These are phyloP conservation scores for Trichosporon faecale DNA, from an alignment of 1,284 basidiomycete genomes.

Conservation along the genomic window DNA sequence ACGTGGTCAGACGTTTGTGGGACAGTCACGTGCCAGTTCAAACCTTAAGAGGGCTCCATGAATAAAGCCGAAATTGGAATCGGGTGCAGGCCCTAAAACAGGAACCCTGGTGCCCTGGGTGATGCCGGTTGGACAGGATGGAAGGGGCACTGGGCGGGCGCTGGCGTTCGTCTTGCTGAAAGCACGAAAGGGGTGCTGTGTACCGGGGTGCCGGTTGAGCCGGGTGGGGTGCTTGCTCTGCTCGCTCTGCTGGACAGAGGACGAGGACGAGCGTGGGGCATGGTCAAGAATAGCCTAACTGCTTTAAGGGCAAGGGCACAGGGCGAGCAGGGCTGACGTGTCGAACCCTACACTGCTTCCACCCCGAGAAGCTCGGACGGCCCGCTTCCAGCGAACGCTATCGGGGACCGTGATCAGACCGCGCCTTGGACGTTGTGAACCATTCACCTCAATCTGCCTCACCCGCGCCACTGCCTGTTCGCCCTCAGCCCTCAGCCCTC, in stretches of 20 bases:
- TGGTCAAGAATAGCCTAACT: slow-evolving; percentile 1
- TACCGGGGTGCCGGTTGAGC: no score
- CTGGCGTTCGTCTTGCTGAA: not conserved
- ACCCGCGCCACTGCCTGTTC: no score
- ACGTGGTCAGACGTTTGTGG: not conserved
- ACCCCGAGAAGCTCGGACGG: not conserved
- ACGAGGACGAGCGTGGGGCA: not conserved
- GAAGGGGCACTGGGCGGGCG: not conserved
- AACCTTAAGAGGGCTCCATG: not conserved
- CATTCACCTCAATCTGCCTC: no score
- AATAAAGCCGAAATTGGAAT: not conserved
- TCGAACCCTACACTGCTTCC: not conserved
- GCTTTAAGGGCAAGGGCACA: not conserved
- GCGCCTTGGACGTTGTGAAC: no score
- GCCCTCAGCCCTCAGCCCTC: no score
- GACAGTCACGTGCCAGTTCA: not conserved
- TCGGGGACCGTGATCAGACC: not conserved
- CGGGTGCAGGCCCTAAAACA: not conserved
- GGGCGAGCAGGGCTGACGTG: not conserved
- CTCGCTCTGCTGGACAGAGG: not conserved
- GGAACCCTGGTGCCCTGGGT: not conserved
- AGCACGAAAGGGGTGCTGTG: not conserved
- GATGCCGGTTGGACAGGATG: not conserved
- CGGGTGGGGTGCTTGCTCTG: no score
- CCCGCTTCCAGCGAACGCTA: not conserved